Evolutionary conservation across 2,329 filamentous ascomycete species (phyloP), one percentile per base, ranked within the genome.

Genomic region (Alternaria sp.): DNA sequence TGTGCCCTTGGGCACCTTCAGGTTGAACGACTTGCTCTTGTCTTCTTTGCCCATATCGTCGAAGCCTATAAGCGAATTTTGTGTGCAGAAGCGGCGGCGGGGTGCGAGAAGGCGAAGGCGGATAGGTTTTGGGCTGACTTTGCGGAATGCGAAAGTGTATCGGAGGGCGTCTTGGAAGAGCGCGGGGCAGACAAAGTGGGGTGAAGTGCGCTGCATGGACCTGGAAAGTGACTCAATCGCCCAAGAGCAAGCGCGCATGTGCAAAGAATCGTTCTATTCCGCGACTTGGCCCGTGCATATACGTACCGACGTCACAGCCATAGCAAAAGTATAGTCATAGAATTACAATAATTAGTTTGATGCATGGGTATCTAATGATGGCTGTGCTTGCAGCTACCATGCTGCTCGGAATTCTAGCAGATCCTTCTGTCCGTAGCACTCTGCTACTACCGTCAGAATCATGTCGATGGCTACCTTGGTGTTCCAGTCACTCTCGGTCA

Each of bases 1-100:
- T 67, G 93, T 97, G 70, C 93, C 93, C 85, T 97, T 97, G 64
- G 93, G 92, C 74, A 90, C 92, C 85, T 97, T 97, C 77, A 96
- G 85, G 80, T 89, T 88, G 80, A 91, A 89, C 55, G 76, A 72
- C 58, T 74, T 70, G 54, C 63, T 66, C 59, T 76, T 80, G 71
- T 70, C 79, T 70, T 82, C 80, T 71, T 82, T 83, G 60, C 80
- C 81, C 82, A 84, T 84, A 28, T 77, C 75, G 76, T 70, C 66
- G 60, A 65, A 36, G 46, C 46, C 45, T 28, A 63, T 50, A 45
- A 59, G 48, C 58, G 60, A 40, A 50, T 63, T 57, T 48, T 68
- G 69, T 40, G 59, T 59, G 55, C 57, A 70, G 59, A 66, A 59
- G 48, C 53, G 59, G 55, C 66, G 66, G 60, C 65, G 69, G 54